A percentile compares a stretch with the other conserved stretches of the same genome.
Conservation (phyloP, 1,139 yeast genomes). For the Geotrichum restrictum region DNA sequence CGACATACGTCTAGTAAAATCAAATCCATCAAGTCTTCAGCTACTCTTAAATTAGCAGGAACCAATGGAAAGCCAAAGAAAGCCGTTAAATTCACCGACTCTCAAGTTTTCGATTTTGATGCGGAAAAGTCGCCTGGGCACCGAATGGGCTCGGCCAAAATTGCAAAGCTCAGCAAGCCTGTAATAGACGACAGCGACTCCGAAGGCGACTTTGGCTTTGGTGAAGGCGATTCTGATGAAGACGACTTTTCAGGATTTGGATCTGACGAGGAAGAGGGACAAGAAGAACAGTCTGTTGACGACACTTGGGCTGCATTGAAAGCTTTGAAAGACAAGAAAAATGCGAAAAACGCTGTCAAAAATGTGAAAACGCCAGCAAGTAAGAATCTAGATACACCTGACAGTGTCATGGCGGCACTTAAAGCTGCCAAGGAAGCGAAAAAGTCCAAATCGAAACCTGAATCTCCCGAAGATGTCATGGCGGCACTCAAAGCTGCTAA, state of each 20-base stretch:
- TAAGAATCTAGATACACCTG: background rate
- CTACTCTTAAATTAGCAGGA: background rate
- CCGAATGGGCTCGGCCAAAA: constrained; percentile 8
- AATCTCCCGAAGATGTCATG: constrained; percentile 30
- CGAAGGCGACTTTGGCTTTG: constrained; percentile 22
- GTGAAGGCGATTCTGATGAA: too few species aligned
- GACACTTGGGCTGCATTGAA: constrained; percentile 43
- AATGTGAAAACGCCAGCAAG: constrained; percentile 5
- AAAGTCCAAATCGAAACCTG: constrained; percentile 17
- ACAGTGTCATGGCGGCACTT: constrained; percentile 39
- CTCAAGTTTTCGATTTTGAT: constrained; percentile 18
- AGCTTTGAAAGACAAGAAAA: constrained; percentile 40
- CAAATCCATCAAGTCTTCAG: constrained; percentile 3
- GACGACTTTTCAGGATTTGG: constrained; percentile 9
- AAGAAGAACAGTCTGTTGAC: constrained; percentile 3
- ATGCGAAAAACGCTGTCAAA: constrained; percentile 20
- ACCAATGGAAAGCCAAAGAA: constrained; percentile 1
- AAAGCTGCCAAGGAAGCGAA: constrained; percentile 41
- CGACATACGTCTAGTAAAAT: constrained; percentile 2
- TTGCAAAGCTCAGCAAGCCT: constrained; percentile 7
- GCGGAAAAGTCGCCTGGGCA: constrained; percentile 9
- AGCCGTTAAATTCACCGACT: constrained; percentile 11
- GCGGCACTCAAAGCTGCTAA: constrained; percentile 45
- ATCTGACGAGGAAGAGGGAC: constrained; percentile 12
- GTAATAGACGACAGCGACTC: background rate